Percentiles rank a stretch among this genome's conserved stretches.
Evolutionary conservation across 495 filamentous ascomycete genomes (phyloP).

Genomic region (Trichoderma gamsii): DNA sequence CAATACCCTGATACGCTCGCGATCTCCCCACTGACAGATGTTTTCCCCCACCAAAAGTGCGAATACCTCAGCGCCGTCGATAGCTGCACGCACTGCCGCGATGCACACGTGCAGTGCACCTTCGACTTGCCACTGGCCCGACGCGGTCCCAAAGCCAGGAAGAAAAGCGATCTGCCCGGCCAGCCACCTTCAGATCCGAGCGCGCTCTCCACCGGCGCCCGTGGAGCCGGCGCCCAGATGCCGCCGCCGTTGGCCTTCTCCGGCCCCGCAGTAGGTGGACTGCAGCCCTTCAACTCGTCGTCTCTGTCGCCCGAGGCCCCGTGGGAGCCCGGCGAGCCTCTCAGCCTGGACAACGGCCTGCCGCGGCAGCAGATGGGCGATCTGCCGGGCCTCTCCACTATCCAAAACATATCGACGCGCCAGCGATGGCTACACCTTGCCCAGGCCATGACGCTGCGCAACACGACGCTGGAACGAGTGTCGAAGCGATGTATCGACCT

Average conservation of each 20-base stretch:
- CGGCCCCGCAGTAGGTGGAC: slow-evolving; percentile 1
- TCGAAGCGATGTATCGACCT: slow-evolving; percentile 23
- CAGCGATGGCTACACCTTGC: slow-evolving; percentile 11
- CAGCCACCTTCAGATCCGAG: slow-evolving; percentile 10
- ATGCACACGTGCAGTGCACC: slow-evolving; percentile 10
- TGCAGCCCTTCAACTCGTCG: slow-evolving; percentile 12
- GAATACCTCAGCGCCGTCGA: slow-evolving; percentile 8
- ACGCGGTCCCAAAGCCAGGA: slow-evolving; percentile 13
- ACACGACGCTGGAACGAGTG: slow-evolving; percentile 5
- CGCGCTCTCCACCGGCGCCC: slow-evolving; percentile 3
- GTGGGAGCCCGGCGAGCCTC: slow-evolving; percentile 11
- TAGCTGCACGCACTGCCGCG: slow-evolving; percentile 14
- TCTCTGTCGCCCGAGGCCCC: neutral
- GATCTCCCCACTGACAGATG: slow-evolving; percentile 1
- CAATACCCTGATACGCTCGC: neutral
- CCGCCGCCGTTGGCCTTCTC: slow-evolving; percentile 7
- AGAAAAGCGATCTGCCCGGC: slow-evolving; percentile 7
- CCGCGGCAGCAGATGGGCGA: slow-evolving; percentile 7
- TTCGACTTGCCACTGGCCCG: slow-evolving; percentile 13
- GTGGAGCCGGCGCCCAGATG: slow-evolving; percentile 4
- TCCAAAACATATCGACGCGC: slow-evolving; percentile 4
- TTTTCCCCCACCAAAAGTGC: slow-evolving; percentile 1
- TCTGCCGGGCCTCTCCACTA: slow-evolving; percentile 6
- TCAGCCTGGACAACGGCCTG: slow-evolving; percentile 8
- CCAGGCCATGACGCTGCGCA: slow-evolving; percentile 8